Percentiles rank a stretch among this genome's conserved stretches.
Evolutionary conservation across 2,329 filamentous ascomycete genomes (phyloP).

Genomic region (Coniella vitis): DNA sequence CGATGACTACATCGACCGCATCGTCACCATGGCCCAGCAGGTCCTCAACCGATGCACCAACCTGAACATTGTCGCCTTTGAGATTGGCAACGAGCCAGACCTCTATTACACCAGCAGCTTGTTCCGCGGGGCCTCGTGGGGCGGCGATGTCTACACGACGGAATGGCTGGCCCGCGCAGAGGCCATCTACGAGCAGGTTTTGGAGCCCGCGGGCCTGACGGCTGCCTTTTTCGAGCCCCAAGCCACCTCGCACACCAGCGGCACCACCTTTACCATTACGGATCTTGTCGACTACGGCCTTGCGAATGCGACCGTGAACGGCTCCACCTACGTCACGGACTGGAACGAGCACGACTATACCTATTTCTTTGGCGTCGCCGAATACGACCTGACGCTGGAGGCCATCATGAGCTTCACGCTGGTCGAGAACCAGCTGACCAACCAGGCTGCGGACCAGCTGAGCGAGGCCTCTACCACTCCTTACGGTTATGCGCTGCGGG

Average conservation of each 20-base stretch:
- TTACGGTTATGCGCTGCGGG: slow-evolving; percentile 41
- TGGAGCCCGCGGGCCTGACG: slow-evolving; percentile 32
- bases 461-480: slow-evolving; percentile 32
- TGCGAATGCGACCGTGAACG: slow-evolving; percentile 25
- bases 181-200: slow-evolving; percentile 36
- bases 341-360: slow-evolving; percentile 51
- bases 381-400: slow-evolving; percentile 34
- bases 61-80: slow-evolving; percentile 23
- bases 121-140: slow-evolving; percentile 37
- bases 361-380: slow-evolving; percentile 43
- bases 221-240: slow-evolving; percentile 42
- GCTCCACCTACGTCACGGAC: slow-evolving; percentile 19
- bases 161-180: slow-evolving; percentile 39
- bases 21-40: slow-evolving; percentile 32
- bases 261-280: slow-evolving; percentile 40
- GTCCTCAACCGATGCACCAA: slow-evolving; percentile 19
- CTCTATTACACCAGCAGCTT: slow-evolving; percentile 31
- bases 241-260: slow-evolving; percentile 42
- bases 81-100: slow-evolving; percentile 27
- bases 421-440: slow-evolving; percentile 39
- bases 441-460: slow-evolving; percentile 36
- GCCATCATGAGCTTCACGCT: slow-evolving; percentile 37
- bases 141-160: slow-evolving; percentile 34
- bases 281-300: slow-evolving; percentile 34
- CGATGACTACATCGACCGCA: slow-evolving; percentile 35